Evolutionary conservation across 1,284 basidiomycete species (phyloP), one percentile per base, ranked within the genome.

Genomic region (Moesziomyces aphidis): DNA sequence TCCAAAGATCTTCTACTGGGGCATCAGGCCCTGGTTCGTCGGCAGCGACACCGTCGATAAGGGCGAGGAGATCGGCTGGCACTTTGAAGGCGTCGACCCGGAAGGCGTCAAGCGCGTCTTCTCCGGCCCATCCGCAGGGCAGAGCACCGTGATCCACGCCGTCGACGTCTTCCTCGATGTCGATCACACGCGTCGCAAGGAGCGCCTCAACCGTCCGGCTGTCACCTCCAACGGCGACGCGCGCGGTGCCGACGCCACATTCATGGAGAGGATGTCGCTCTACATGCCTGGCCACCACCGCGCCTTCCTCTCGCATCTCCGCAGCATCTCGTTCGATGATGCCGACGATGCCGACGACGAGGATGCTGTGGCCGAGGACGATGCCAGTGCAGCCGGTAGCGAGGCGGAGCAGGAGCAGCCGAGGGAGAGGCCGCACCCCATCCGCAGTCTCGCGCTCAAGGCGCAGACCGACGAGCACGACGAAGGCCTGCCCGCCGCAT

Each of bases 1-100:
- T 69, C 93, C 94, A 0, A 87, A 89, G 9, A 87, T 90, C 39
- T 98, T 97, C 79, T 97, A 94, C 85, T 89, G 91, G 84, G 86
- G 89, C 42, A 90, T 98, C 67, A 88, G 95, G 15, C 95, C 95
- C 0, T 98, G 95, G 95, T 94, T 98, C 86, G 88, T 90, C 24
- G 95, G 95, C 5, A 89, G 90, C 34, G 93, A 95, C 82, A 90
- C 91, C 10, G 55, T 72, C 28, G 55, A 68, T 44, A 46, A 58
- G 45, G 61, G 67, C n/a, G 59, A 65, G 49, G 43, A 65, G 28
- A 54, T 89, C 15, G 89, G 88, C 50, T 99, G 95, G 95, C 80
- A 89, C 8, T 97, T 93, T 78, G 90, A 94, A 68, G 93, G 93
- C 1, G 85, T 92, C 4, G 88, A 90, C 19, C 86, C 88, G 19